Evolutionary conservation across 306 rosid genomes (phyloP).

Genomic region (Sicyos baderoa): DNA sequence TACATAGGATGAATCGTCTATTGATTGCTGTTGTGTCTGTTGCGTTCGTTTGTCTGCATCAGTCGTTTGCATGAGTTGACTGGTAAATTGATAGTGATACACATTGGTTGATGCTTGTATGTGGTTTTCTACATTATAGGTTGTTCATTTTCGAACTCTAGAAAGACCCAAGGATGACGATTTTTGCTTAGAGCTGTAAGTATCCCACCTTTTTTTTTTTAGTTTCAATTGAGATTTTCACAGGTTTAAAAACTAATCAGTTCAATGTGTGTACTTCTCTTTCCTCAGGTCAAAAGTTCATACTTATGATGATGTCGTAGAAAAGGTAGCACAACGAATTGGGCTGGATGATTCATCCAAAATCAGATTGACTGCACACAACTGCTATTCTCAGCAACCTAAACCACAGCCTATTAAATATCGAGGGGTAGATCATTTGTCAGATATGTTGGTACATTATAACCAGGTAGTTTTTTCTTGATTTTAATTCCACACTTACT

Average conservation of each 20-base stretch:
- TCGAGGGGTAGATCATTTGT: slow-evolving; percentile 64
- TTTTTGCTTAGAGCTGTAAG: slow-evolving; percentile 76
- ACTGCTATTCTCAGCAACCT: slow-evolving; percentile 85
- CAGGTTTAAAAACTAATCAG: not conserved
- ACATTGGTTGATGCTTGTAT: slow-evolving; percentile 10
- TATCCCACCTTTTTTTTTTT: slow-evolving; percentile 9
- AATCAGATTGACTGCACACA: slow-evolving; percentile 79
- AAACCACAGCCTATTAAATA: slow-evolving; percentile 79
- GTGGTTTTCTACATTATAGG: slow-evolving; percentile 36
- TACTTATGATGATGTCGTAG: slow-evolving; percentile 63
- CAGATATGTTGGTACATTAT: slow-evolving; percentile 71
- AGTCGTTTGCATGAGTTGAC: slow-evolving; percentile 1
- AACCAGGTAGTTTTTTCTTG: slow-evolving; percentile 45
- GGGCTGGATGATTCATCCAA: slow-evolving; percentile 70
- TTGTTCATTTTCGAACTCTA: slow-evolving; percentile 77
- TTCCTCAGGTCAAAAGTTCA: slow-evolving; percentile 50
- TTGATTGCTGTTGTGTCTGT: not conserved
- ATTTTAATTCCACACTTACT: slow-evolving; percentile 3
- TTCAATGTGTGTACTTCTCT: not conserved
- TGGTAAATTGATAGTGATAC: not conserved
- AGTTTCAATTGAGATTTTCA: not conserved
- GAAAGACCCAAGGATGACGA: slow-evolving; percentile 90
- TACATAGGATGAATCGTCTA: too few relatives aligned
- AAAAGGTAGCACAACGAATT: slow-evolving; percentile 51
- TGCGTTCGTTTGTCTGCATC: not conserved